A percentile compares a stretch with the other conserved stretches of the same genome.
Evolutionary conservation across 306 rosid species (phyloP).

Genomic region (Herpetospermum pedunculosum): DNA sequence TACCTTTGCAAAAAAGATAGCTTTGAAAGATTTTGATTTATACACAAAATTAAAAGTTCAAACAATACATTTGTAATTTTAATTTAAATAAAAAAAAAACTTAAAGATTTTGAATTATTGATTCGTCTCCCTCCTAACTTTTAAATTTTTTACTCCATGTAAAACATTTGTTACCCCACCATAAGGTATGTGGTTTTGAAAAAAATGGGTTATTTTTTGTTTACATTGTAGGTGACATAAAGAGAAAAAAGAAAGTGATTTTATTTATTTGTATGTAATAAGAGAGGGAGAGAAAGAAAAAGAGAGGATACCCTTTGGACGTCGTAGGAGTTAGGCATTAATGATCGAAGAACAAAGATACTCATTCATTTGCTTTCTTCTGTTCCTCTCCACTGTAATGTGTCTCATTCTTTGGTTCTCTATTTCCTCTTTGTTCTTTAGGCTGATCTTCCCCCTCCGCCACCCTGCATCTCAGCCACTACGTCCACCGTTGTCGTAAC

Average conservation of each 20-base stretch:
- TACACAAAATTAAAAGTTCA: no score
- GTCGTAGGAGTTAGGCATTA: conserved; percentile 5
- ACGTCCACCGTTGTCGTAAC: no score
- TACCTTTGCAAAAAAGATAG: no score
- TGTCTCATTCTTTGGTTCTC: conserved; percentile 7
- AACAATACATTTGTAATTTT: no score
- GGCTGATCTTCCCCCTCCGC: neutral
- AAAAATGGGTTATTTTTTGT: neutral
- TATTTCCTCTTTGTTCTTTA: conserved; percentile 3
- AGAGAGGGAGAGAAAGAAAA: neutral
- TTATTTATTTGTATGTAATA: neutral
- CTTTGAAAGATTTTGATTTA: no score
- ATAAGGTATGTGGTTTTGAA: no score
- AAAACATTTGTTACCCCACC: no score
- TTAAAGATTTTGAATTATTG: no score
- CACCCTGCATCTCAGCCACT: neutral
- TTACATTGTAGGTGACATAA: neutral
- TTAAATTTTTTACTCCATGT: no score
- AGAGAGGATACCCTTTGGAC: conserved; percentile 10
- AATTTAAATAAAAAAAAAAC: no score
- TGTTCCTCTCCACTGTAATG: conserved; percentile 1
- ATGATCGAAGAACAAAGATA: conserved; percentile 11
- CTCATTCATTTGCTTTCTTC: conserved; percentile 7
- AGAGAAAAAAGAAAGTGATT: neutral
- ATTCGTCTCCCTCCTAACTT: no score